phyloP scores from a whole-genome alignment of 768 basidiomycete species.

The Amanita pseudoporphyria region DNA sequence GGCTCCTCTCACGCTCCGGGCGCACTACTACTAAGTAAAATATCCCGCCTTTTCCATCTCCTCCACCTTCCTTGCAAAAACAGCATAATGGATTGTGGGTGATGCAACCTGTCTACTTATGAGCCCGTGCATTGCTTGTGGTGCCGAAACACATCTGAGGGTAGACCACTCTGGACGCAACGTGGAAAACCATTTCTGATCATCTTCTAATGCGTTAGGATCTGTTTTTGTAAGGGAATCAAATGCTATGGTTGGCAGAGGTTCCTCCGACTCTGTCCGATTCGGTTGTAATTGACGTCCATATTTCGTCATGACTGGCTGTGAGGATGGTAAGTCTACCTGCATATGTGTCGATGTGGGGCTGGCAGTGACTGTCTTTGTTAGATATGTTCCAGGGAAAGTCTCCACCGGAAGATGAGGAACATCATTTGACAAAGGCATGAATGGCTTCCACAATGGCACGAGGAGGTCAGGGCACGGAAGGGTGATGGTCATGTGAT shows the following conservation, averaged over 20 bases:
- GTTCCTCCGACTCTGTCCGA: background rate
- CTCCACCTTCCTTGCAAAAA: background rate
- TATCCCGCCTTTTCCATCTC: background rate
- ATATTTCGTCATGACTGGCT: background rate
- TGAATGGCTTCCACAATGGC: slow-evolving; percentile 1
- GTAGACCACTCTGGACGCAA: background rate
- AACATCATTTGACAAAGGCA: background rate
- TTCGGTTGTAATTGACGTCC: background rate
- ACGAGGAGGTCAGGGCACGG: background rate
- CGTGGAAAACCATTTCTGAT: background rate
- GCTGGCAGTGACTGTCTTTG: background rate
- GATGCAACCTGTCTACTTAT: background rate
- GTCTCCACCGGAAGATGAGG: background rate
- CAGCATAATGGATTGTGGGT: slow-evolving; percentile 1
- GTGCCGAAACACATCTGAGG: background rate
- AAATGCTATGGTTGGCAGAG: background rate
- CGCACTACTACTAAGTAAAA: no score
- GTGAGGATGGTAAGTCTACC: background rate
- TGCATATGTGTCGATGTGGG: background rate
- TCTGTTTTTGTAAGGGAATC: background rate
- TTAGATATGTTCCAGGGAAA: background rate
- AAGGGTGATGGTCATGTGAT: background rate
- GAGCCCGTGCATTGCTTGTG: slow-evolving; percentile 1
- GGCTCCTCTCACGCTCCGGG: slow-evolving; percentile 3
- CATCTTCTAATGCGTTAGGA: background rate